Base-by-base conservation (phyloP, 208 protist genomes). In the Leishmania amazonensis region DNA sequence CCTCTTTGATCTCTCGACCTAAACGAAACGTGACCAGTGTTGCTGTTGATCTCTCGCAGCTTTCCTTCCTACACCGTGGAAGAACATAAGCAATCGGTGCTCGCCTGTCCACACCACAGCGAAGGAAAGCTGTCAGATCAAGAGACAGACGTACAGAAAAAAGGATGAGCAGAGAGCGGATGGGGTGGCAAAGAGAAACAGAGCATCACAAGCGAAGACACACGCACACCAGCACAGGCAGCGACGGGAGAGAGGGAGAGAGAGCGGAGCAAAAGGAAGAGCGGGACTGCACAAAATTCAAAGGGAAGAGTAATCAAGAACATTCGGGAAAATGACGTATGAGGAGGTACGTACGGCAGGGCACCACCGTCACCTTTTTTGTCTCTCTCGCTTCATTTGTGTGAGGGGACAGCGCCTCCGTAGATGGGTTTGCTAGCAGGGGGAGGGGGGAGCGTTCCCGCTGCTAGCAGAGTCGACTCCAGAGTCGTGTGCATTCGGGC, bases 291-390 rank as follows among this genome's bases (percentile, higher is more conserved):
- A 64, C 28, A 77, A 76, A 67, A 70, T 21, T 24, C 67, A 70
- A 40, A 21, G 51, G 28, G 75, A 65, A 62, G 2, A 81, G 42
- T 24, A 24, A 77, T 84, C 49, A 81, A 57, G 19, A 57, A 67
- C 6, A 28, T 51, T 53, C 17, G 42, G 60, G 53, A 40, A 75
- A 77, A 78, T 3, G 19, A 11, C 8, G 6, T 9, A 28, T 45
- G 13, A 28, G 21, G 17, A 35, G 28, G 24, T 35, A 51, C 1
- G 45, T 54, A 45, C 70, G 24, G 47, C 8, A 51, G 51, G 70
- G 40, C 24, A 54, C 31, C 24, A 21, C 15, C 11, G 24, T 38
- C 19, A 58, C 15, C 28, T 42, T 49, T 42, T 83, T 71, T 19
- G 4, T 21, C 38, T 28, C 40, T 83, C 5, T 62, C 21, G 19